phyloP scores from a whole-genome alignment of 164 flowering plant species.

The Litsea cubeba region DNA sequence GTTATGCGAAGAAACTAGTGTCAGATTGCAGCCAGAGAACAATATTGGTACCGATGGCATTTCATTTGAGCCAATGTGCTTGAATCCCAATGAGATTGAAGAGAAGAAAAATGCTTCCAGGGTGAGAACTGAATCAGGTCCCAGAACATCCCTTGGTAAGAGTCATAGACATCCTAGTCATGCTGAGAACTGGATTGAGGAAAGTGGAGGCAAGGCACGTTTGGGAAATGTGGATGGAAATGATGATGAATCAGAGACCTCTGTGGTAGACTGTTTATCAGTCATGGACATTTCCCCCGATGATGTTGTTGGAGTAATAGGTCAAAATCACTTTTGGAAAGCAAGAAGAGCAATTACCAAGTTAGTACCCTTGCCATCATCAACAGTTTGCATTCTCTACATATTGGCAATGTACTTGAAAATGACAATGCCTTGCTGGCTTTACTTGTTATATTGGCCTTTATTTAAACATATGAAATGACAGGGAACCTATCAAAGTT shows the following conservation, averaged over 20 bases:
- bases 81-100: neutral
- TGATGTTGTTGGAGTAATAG: constrained; percentile 63
- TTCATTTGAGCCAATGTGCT: constrained; percentile 12
- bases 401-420: neutral
- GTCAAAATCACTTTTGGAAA: constrained; percentile 77
- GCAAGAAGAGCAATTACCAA: constrained; percentile 65
- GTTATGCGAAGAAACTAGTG: constrained; percentile 20
- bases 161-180: constrained; percentile 20
- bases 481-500: neutral
- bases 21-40: constrained; percentile 12
- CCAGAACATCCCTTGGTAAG: constrained; percentile 19
- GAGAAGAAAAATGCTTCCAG: constrained; percentile 19
- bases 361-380: constrained; percentile 42
- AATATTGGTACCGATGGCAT: constrained; percentile 11
- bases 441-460: neutral
- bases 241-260: constrained; percentile 52
- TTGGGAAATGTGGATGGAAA: constrained; percentile 24
- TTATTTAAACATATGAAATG: neutral
- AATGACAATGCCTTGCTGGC: neutral
- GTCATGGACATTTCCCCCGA: constrained; percentile 54
- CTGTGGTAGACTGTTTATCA: constrained; percentile 44
- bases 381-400: neutral
- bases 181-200: constrained; percentile 19
- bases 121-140: constrained; percentile 14
- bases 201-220: constrained; percentile 16